A percentile compares a stretch with the other conserved stretches of the same genome.
Conservation (phyloP, 495 filamentous ascomycete genomes). For the Bathelium albidoporum region DNA sequence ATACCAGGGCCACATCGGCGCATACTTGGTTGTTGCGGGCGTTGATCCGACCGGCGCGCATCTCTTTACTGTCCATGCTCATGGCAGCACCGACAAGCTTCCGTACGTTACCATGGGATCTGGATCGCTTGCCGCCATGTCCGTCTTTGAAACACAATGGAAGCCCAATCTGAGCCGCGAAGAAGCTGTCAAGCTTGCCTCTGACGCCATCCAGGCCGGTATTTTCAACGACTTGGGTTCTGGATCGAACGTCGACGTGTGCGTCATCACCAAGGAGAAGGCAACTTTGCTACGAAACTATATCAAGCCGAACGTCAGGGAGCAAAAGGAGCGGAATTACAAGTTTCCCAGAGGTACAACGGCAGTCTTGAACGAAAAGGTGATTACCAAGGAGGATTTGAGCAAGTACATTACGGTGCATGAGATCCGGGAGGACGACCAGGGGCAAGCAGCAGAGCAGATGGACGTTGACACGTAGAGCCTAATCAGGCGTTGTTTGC, state of each 20-base stretch:
- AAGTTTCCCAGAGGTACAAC: conserved; percentile 82
- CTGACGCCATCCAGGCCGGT: conserved; percentile 87
- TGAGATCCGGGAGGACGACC: conserved; percentile 53
- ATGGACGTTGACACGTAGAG: conserved; percentile 85
- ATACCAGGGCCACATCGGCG: conserved; percentile 95
- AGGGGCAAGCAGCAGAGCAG: conserved; percentile 58
- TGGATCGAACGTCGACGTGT: conserved; percentile 94
- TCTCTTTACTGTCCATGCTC: conserved; percentile 96
- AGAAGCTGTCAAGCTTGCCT: conserved; percentile 70
- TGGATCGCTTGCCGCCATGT: conserved; percentile 93
- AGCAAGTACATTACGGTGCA: conserved; percentile 90
- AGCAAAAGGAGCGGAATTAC: conserved; percentile 86
- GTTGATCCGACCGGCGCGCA: conserved; percentile 95
- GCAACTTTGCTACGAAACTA: conserved; percentile 84
- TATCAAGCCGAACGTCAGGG: conserved; percentile 84
- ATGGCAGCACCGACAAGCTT: conserved; percentile 96
- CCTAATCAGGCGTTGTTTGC: neutral
- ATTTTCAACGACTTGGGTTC: conserved; percentile 99
- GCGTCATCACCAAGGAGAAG: conserved; percentile 87
- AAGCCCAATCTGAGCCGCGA: conserved; percentile 67
- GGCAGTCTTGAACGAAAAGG: conserved; percentile 83
- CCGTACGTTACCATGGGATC: conserved; percentile 99
- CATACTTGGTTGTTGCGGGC: conserved; percentile 95
- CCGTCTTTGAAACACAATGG: conserved; percentile 95
- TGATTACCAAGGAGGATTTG: conserved; percentile 86